phyloP scores from a whole-genome alignment of 441 rosid species.

The Theobroma grandiflorum region DNA sequence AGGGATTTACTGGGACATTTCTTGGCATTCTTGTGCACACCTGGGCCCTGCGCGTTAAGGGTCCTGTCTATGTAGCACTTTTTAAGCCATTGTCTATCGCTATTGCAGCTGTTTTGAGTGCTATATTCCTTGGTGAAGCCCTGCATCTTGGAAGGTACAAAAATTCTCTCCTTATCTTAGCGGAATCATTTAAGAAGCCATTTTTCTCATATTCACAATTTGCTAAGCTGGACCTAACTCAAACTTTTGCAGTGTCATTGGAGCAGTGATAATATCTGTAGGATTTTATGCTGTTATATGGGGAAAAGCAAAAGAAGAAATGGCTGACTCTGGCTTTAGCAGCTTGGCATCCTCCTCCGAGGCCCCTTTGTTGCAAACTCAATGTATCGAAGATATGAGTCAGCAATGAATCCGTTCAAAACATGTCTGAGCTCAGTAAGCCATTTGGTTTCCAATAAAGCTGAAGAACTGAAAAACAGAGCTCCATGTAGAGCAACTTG shows the following conservation, averaged over 20 bases:
- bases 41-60: constrained; percentile 63
- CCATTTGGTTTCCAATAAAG: no score
- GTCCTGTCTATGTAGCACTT: constrained; percentile 65
- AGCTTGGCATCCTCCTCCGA: neutral
- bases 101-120: constrained; percentile 63
- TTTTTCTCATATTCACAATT: neutral
- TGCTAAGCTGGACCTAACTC: neutral
- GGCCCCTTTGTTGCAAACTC: constrained; percentile 29
- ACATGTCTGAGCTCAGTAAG: no score
- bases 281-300: constrained; percentile 29
- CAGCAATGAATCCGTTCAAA: neutral
- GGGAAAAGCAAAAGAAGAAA: constrained; percentile 19
- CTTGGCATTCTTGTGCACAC: constrained; percentile 57
- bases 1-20: neutral
- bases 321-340: neutral
- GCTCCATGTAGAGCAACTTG: no score
- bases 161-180: neutral
- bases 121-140: constrained; percentile 61
- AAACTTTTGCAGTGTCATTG: constrained; percentile 1
- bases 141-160: constrained; percentile 80
- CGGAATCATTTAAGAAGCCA: neutral
- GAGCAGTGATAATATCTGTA: neutral
- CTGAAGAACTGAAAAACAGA: no score
- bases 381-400: neutral
- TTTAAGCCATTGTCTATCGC: constrained; percentile 73